Evolutionary conservation across 371 early-diverging fungal species (phyloP), one percentile per base, ranked within the genome.

Genomic region (Mucor irregularis): DNA sequence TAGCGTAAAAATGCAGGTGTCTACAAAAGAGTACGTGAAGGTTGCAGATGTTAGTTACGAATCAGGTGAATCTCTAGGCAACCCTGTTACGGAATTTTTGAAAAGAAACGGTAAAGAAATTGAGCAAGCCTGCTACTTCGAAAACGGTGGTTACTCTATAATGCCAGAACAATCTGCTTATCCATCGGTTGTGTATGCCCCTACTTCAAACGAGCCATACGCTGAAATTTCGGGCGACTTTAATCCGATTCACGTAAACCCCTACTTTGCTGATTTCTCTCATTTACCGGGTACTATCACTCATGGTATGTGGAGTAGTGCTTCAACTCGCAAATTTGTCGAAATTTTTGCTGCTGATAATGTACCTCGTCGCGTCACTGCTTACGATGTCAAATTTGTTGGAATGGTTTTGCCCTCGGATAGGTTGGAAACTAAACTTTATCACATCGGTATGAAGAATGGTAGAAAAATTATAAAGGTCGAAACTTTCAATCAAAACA

Each of bases 291-390:
- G 91, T 57, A 95, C 96, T 31, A 96, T 97, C 64, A 97, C 97
- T 22, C 97, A 97, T 71, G 97, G 97, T 55, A 95, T 97, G 96
- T 97, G 96, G 96, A 96, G 96, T 53, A 86, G 87, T 52, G 97
- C 97, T 14, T 88, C 95, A 13, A 91, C 95, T 46, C 90, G 96
- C 74, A 92, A 93, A 81, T 93, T 95, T 73, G 94, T 97, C 48
- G 97, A 97, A 74, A 85, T 86, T 56, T 89, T 90, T 58, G 97
- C 96, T 58, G 97, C 97, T 49, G 94, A 95, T 75, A 97, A 97
- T 78, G 87, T 88, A 49, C 95, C 97, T 40, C 81, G 86, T 66
- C 90, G 96, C 39, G 93, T 96, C 31, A 85, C 83, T 42, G 84
- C 84, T 46, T 95, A 92, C 71, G 64, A 83, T 31, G 94, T 91